phyloP scores from a whole-genome alignment of 2,329 filamentous ascomycete species.

The Pseudogymnoascus sp. region DNA sequence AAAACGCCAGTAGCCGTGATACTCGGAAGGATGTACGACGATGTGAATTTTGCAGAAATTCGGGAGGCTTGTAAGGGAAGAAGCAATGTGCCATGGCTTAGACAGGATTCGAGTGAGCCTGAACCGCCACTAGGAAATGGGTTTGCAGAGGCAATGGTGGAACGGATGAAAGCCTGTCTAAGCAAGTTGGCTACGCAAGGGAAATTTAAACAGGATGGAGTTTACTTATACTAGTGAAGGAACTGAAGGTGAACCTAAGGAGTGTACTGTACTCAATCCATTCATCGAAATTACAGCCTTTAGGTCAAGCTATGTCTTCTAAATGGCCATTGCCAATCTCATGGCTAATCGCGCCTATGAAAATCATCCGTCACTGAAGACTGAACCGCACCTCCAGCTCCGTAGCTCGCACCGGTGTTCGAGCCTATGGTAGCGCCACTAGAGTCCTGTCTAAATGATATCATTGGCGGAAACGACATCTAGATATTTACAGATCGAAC shows the following conservation, averaged over 20 bases:
- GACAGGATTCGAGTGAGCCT: conserved; percentile 14
- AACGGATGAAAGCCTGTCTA: conserved; percentile 15
- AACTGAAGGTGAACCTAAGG: conserved; percentile 26
- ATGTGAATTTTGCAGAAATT: conserved; percentile 14
- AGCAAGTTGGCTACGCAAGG: conserved; percentile 14
- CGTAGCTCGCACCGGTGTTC: too few relatives aligned
- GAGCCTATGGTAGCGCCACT: too few relatives aligned
- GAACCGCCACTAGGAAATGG: conserved; percentile 15
- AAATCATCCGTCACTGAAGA: conserved; percentile 27
- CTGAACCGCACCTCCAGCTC: too few relatives aligned
- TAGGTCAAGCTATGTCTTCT: conserved; percentile 55
- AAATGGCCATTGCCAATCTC: conserved; percentile 62
- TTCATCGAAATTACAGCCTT: conserved; percentile 60
- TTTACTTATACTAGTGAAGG: conserved; percentile 13
- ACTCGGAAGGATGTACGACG: conserved; percentile 13
- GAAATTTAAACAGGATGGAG: conserved; percentile 14
- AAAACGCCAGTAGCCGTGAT: conserved; percentile 9
- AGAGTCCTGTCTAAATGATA: too few relatives aligned
- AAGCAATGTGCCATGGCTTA: conserved; percentile 17
- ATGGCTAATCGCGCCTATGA: conserved; percentile 16
- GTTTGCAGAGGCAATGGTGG: conserved; percentile 16
- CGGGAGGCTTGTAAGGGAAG: conserved; percentile 12
- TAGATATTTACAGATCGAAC: too few relatives aligned
- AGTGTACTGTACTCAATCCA: conserved; percentile 57
- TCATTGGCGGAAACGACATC: too few relatives aligned